These are phyloP conservation scores for Hypoxylon subgilvum DNA, from an alignment of 495 filamentous ascomycete genomes.

Conservation along the genomic window DNA sequence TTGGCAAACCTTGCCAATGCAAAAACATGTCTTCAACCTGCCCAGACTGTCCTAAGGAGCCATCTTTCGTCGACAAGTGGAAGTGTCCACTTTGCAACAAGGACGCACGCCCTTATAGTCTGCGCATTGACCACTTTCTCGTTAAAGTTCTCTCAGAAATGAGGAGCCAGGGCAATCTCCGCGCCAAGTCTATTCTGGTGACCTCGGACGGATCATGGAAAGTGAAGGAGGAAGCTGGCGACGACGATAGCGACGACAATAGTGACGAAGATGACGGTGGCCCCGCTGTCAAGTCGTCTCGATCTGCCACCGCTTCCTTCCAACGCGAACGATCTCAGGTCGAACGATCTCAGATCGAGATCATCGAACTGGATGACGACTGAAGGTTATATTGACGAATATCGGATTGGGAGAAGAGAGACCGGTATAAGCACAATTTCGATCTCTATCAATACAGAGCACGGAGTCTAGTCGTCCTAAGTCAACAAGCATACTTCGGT, in stretches of 20 bases:
- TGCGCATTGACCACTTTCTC: constrained; percentile 76
- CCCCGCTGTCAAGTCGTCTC: background rate
- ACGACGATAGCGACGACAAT: constrained; percentile 34
- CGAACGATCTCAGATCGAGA: constrained; percentile 18
- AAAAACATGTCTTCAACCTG: constrained; percentile 30
- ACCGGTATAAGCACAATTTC: no score
- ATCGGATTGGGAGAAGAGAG: no score
- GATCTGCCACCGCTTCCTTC: background rate
- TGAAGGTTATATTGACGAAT: no score
- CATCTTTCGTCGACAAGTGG: constrained; percentile 75
- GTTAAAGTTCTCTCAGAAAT: constrained; percentile 61
- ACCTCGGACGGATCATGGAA: constrained; percentile 66
- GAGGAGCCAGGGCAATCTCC: constrained; percentile 45
- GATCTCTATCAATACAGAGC: no score
- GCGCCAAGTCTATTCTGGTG: constrained; percentile 64
- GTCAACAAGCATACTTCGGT: no score
- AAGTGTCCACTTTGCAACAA: constrained; percentile 77
- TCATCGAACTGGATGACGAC: constrained; percentile 41
- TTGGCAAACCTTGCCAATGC: constrained; percentile 48
- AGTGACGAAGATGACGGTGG: constrained; percentile 22
- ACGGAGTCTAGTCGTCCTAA: no score
- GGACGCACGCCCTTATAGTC: constrained; percentile 73
- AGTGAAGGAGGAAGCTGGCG: constrained; percentile 41
- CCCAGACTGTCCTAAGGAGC: constrained; percentile 47
- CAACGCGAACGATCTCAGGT: constrained; percentile 6